These are phyloP conservation scores for Aspergillus ostianus DNA, from an alignment of 495 filamentous ascomycete genomes.

Conservation along the genomic window DNA sequence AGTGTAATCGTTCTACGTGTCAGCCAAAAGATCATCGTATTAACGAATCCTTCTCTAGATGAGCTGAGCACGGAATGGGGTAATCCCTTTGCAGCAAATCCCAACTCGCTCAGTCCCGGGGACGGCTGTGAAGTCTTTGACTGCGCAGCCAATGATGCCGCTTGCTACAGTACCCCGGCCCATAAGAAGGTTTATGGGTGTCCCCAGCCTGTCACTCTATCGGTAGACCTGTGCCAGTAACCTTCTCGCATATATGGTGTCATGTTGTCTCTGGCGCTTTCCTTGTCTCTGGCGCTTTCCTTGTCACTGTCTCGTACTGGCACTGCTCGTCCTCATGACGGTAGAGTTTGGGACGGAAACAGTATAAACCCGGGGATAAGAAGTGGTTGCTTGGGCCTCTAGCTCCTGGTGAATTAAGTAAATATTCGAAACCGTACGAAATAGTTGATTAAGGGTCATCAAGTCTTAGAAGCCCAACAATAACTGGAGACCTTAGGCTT, in stretches of 20 bases:
- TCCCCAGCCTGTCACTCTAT: constrained; percentile 28
- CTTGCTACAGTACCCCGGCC: constrained; percentile 30
- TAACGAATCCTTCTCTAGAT: constrained; percentile 21
- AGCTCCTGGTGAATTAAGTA: too few relatives aligned
- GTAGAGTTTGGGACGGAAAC: too few relatives aligned
- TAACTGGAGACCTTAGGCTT: too few relatives aligned
- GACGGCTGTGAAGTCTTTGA: constrained; percentile 29
- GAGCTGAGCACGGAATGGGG: constrained; percentile 31
- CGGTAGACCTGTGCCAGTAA: constrained; percentile 25
- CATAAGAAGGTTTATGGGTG: constrained; percentile 32
- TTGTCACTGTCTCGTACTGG: background rate
- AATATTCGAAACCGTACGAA: too few relatives aligned
- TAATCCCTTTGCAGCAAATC: constrained; percentile 28
- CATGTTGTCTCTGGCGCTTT: constrained; percentile 12
- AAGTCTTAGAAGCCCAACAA: too few relatives aligned
- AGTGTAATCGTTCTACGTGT: constrained; percentile 18
- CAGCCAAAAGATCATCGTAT: constrained; percentile 7
- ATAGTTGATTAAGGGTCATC: too few relatives aligned
- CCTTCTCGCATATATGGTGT: constrained; percentile 8
- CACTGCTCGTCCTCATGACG: background rate
- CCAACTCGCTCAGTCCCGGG: constrained; percentile 30
- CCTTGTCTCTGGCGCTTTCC: constrained; percentile 2
- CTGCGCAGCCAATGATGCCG: constrained; percentile 28
- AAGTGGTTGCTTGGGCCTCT: too few relatives aligned
- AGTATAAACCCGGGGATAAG: too few relatives aligned